Evolutionary conservation across 129 eudicot genomes (phyloP), one percentile per base, ranked within the genome.

Genomic region (Lactuca sativa): DNA sequence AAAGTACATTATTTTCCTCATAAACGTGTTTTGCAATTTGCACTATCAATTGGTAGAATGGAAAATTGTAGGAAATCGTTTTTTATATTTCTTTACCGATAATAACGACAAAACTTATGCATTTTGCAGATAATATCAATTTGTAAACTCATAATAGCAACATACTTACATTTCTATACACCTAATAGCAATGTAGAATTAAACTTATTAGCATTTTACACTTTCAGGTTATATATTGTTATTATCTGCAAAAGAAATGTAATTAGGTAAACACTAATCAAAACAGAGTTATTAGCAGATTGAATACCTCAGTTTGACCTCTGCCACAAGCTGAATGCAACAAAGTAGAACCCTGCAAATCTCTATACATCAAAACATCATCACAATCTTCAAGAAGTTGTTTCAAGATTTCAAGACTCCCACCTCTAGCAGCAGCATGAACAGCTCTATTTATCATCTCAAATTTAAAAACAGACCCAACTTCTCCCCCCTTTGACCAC

Each of bases 361-460:
- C 98, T 73, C 86, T 86, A 41, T 74, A 86, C 78, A 31, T 66
- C 73, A 81, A 80, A 77, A 92, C 81, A 85, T 89, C 98, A 85
- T 32, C 74, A 82, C 86, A 77, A 62, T 81, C 86, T 54, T 78
- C 80, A 56, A 86, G 73, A 75, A 92, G 62, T 34, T 86, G 86
- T 31, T 43, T 86, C 82, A 92, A 71, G 65, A 89, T 73, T 80
- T 83, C 92, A 59, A 92, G 56, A 73, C 85, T 85, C 53, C 98
- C 98, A 67, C 95, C 98, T 74, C 95, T 92, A 11, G 96, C 90
- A 49, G 90, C 91, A 41, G 95, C 84, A 85, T 92, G 96, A 73
- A 89, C 88, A 37, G 90, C 92, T 70, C 95, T 78, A 61, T 83
- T 86, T 81, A 82, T 72, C 84, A 92, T 82, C 70, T 89, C 96